Conservation (phyloP, 1,139 yeast genomes). For the Zygosaccharomyces sapae region DNA sequence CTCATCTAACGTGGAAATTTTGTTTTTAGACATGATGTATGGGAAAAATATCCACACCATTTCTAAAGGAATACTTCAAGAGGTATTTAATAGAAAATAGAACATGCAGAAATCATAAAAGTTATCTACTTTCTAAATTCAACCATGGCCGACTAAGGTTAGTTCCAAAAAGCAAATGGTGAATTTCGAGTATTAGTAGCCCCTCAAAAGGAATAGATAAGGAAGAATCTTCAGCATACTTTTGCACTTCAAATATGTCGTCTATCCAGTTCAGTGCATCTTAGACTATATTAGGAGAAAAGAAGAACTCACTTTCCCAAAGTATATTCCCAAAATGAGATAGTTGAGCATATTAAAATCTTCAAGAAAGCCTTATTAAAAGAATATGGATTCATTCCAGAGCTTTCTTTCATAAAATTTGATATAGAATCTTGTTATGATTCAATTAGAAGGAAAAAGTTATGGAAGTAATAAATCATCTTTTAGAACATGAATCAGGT, state of each 20-base stretch:
- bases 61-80: constrained; percentile 42
- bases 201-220: constrained; percentile 41
- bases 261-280: constrained; percentile 41
- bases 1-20: constrained; percentile 40
- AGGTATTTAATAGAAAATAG: constrained; percentile 34
- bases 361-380: constrained; percentile 33
- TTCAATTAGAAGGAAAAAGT: constrained; percentile 56
- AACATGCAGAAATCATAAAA: constrained; percentile 31
- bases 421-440: constrained; percentile 83
- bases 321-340: constrained; percentile 37
- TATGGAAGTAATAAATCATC: constrained; percentile 26
- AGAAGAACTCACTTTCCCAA: constrained; percentile 26
- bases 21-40: constrained; percentile 58
- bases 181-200: constrained; percentile 60
- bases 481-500: constrained; percentile 23
- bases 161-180: constrained; percentile 46
- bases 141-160: constrained; percentile 43
- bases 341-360: constrained; percentile 33
- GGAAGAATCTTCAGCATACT: constrained; percentile 32
- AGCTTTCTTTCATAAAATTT: constrained; percentile 57
- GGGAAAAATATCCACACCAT: constrained; percentile 49
- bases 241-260: constrained; percentile 31
- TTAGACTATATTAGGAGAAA: constrained; percentile 31
- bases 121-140: constrained; percentile 25
- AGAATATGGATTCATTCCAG: constrained; percentile 34